phyloP scores from a whole-genome alignment of 1,139 yeast species.

The Kodamaea ohmeri region DNA sequence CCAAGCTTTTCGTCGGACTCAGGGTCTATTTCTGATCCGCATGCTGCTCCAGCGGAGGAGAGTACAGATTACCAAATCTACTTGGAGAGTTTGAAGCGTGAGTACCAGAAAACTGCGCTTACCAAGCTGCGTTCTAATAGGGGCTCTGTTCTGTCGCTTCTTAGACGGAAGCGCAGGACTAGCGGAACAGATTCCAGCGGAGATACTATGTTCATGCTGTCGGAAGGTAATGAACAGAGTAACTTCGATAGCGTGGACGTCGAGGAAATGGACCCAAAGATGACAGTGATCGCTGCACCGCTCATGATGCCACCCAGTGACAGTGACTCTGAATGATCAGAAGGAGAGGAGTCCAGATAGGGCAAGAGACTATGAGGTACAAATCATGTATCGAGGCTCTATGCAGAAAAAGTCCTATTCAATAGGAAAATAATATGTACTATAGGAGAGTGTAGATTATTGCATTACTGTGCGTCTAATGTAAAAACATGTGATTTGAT shows the following conservation, averaged over 20 bases:
- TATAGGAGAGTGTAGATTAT: too few species aligned
- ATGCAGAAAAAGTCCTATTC: too few species aligned
- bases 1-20: slow-evolving; percentile 7
- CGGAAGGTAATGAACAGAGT: slow-evolving; percentile 1
- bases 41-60: slow-evolving; percentile 6
- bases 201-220: slow-evolving; percentile 2
- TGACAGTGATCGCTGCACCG: slow-evolving; percentile 39
- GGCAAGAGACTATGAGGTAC: not conserved
- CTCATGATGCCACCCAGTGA: slow-evolving; percentile 43
- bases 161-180: slow-evolving; percentile 3
- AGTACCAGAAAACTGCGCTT: slow-evolving; percentile 7
- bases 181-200: slow-evolving; percentile 6
- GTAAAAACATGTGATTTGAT: too few species aligned
- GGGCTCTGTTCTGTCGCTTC: slow-evolving; percentile 8
- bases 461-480: too few species aligned
- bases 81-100: slow-evolving; percentile 16
- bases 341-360: not conserved
- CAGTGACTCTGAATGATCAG: slow-evolving; percentile 25
- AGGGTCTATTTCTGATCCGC: slow-evolving; percentile 4
- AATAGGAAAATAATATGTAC: too few species aligned
- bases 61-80: slow-evolving; percentile 19
- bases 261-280: slow-evolving; percentile 10
- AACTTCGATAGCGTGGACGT: slow-evolving; percentile 3
- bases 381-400: not conserved
- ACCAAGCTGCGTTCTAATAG: slow-evolving; percentile 2